Conservation (phyloP, 2,329 filamentous ascomycete species). For the Arthrocladium fulminans region DNA sequence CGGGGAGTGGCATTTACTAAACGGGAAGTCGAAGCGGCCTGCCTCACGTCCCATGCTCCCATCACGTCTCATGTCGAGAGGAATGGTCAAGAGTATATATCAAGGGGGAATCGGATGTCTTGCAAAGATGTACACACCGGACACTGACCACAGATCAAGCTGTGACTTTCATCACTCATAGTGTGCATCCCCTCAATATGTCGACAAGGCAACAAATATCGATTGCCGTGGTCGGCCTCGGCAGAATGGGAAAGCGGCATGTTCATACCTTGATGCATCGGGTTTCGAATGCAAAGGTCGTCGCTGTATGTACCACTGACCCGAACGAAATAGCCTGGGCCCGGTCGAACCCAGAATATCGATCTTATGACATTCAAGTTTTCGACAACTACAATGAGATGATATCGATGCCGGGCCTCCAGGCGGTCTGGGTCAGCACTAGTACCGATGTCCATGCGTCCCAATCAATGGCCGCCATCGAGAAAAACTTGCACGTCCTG, state of each 20-base stretch:
- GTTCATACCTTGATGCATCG: slow-evolving; percentile 41
- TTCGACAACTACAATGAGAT: slow-evolving; percentile 49
- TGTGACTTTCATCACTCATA: too few species aligned
- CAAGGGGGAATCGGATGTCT: too few species aligned
- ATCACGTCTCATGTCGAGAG: too few species aligned
- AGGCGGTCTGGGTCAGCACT: slow-evolving; percentile 47
- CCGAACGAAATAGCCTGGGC: slow-evolving; percentile 47
- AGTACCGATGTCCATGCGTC: slow-evolving; percentile 48
- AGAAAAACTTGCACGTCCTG: slow-evolving; percentile 45
- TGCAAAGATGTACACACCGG: too few species aligned
- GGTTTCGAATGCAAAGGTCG: slow-evolving; percentile 41
- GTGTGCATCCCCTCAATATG: not conserved
- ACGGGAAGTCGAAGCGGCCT: too few species aligned
- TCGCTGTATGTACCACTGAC: slow-evolving; percentile 42
- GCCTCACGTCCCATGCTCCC: too few species aligned
- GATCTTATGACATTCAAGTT: slow-evolving; percentile 47
- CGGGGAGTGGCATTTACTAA: too few species aligned
- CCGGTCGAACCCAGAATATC: slow-evolving; percentile 44
- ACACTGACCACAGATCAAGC: too few species aligned
- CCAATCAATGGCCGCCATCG: slow-evolving; percentile 48
- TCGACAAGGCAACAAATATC: not conserved
- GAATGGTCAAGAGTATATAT: too few species aligned
- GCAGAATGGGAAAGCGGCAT: slow-evolving; percentile 35
- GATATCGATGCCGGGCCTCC: slow-evolving; percentile 45
- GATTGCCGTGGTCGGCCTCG: slow-evolving; percentile 7